phyloP scores from a whole-genome alignment of 2,329 filamentous ascomycete species.

The Lachnellula subtilissima region DNA sequence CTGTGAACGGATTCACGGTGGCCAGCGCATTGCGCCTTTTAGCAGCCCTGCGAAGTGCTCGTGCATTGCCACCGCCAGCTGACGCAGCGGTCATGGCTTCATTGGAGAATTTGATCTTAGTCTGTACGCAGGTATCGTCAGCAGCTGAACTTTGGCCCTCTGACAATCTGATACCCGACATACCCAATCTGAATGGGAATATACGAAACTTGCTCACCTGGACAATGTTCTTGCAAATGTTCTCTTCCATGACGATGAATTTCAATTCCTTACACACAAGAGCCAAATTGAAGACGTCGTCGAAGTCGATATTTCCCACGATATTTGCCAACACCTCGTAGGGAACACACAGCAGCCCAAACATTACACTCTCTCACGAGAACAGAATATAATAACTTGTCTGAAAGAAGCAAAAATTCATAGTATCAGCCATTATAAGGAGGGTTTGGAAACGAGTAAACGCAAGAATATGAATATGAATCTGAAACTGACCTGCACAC shows the following conservation, averaged over 20 bases:
- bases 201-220: constrained; percentile 19
- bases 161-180: constrained; percentile 6
- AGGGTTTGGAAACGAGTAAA: not conserved
- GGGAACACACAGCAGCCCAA: constrained; percentile 24
- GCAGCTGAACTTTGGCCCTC: constrained; percentile 8
- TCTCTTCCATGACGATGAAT: constrained; percentile 27
- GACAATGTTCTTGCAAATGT: constrained; percentile 26
- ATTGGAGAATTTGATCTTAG: constrained; percentile 25
- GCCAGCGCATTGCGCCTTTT: constrained; percentile 58
- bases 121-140: constrained; percentile 16
- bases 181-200: not conserved
- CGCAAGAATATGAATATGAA: not conserved
- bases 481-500: not conserved
- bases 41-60: constrained; percentile 54
- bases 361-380: constrained; percentile 19
- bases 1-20: constrained; percentile 56
- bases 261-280: constrained; percentile 22
- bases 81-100: constrained; percentile 22
- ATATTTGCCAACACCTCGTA: constrained; percentile 31
- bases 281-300: constrained; percentile 30
- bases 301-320: constrained; percentile 24
- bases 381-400: constrained; percentile 1
- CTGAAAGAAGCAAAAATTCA: not conserved
- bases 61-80: constrained; percentile 36
- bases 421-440: not conserved